A percentile compares a stretch with the other conserved stretches of the same genome.
phyloP scores from a whole-genome alignment of 2,329 filamentous ascomycete genomes.

The Xylariaceae sp. region DNA sequence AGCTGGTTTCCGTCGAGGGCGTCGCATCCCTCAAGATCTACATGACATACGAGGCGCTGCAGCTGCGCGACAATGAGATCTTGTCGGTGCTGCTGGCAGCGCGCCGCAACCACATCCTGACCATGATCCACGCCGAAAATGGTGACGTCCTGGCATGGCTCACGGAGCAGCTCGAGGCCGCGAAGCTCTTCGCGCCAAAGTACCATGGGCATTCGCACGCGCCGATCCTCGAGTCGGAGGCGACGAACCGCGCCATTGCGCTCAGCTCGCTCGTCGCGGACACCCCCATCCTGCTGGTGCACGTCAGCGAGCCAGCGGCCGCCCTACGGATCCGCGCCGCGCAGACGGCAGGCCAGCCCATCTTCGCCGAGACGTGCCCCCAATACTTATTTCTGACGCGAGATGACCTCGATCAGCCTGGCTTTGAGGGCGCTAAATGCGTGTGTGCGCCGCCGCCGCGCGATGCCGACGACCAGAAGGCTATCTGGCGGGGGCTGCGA shows the following conservation, averaged over 20 bases:
- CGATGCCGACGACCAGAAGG: conserved; percentile 52
- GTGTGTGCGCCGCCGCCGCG: conserved; percentile 60
- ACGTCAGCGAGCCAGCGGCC: conserved; percentile 55
- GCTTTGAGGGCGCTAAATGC: conserved; percentile 61
- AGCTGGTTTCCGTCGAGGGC: conserved; percentile 45
- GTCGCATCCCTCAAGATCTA: conserved; percentile 53
- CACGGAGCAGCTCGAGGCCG: conserved; percentile 56
- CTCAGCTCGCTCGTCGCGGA: conserved; percentile 55
- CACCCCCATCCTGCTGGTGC: conserved; percentile 59
- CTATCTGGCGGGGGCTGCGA: conserved; percentile 56
- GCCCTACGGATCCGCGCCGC: conserved; percentile 53
- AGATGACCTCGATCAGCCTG: conserved; percentile 54
- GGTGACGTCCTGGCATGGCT: conserved; percentile 60
- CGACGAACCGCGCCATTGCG: conserved; percentile 58
- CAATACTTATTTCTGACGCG: conserved; percentile 62
- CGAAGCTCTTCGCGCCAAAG: conserved; percentile 54
- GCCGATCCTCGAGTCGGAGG: conserved; percentile 56
- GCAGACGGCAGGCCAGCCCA: conserved; percentile 53
- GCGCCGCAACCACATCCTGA: conserved; percentile 50
- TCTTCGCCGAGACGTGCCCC: conserved; percentile 62
- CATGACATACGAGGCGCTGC: conserved; percentile 55
- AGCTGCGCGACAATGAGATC: conserved; percentile 55
- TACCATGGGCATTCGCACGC: conserved; percentile 58
- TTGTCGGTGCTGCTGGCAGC: conserved; percentile 57
- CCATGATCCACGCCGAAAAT: conserved; percentile 63